Base-by-base conservation (phyloP, 2,329 filamentous ascomycete genomes). In the Pseudogymnoascus sp. region DNA sequence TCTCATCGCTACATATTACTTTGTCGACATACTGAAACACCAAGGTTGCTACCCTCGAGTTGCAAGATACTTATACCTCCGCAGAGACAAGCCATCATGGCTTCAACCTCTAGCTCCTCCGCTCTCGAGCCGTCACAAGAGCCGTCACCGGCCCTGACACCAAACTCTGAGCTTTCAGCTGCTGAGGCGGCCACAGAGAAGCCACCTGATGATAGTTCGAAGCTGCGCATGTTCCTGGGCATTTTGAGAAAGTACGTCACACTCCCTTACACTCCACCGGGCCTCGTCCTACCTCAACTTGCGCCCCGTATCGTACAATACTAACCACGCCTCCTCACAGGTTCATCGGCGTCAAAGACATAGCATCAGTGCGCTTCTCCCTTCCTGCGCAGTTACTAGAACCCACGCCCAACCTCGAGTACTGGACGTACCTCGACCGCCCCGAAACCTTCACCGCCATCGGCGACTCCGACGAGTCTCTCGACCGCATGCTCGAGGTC, bases 371-470 rank as follows among this genome's bases (percentile, higher is more conserved):
- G 66, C 90, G 95, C 69, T 99, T 99, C 79, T 97, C 93, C 15
- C 83, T 99, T 60, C 95, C 95, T 21, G 92, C 95, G 60, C 93
- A 97, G 77, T 86, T 99, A 46, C 84, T 99, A 72, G 95, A 99
- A 76, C 95, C 95, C 37, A 96, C 91, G 3, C 95, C 95, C 61
- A 99, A 99, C 75, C 81, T 99, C 74, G 95, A 99, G 79, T 99
- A 97, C 79, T 99, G 95, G 95, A 96, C 96, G 72, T 99, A 99
- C 73, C 82, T 99, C 74, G 95, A 99, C 77, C 86, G 92, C 70
- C 93, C 93, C 21, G 96, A 96, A 76, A 91, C 93, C 59, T 97
- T 99, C 68, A 78, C 86, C 67, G 84, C 83, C 53, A 88, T 88
- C 71, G 95, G 93, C 70, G 93, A 93, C 70, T 95, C 93, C 17